A percentile compares a stretch with the other conserved stretches of the same genome.
Evolutionary conservation across 371 early-diverging fungal genomes (phyloP).

Genomic region (Mortierella sp.): DNA sequence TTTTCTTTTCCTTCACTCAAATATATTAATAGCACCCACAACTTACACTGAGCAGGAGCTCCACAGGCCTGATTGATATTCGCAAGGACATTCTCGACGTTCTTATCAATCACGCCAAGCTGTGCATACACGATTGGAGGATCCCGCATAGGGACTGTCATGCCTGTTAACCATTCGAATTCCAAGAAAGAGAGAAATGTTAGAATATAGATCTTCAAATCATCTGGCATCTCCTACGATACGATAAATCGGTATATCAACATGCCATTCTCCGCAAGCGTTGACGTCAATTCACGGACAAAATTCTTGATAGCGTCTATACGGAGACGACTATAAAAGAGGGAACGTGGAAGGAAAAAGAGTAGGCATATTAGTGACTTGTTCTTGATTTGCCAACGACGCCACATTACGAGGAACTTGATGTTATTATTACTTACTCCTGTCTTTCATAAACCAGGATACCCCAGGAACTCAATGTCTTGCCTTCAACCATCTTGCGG

Average conservation of each 20-base stretch:
- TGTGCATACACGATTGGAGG: conserved; percentile 28
- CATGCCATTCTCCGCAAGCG: conserved; percentile 53
- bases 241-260: background rate
- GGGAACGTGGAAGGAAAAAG: background rate
- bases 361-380: background rate
- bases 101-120: conserved; percentile 9
- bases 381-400: too few species aligned
- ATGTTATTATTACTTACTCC: conserved; percentile 14
- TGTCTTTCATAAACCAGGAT: conserved; percentile 65
- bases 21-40: background rate
- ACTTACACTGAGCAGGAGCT: conserved; percentile 24
- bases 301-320: conserved; percentile 43
- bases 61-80: conserved; percentile 3
- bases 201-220: background rate
- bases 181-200: background rate
- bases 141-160: conserved; percentile 8
- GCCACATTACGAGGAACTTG: background rate
- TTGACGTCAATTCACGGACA: conserved; percentile 47
- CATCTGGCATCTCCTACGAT: background rate
- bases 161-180: conserved; percentile 12
- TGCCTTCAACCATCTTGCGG: conserved; percentile 72
- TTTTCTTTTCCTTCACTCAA: background rate
- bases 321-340: conserved; percentile 6
- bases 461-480: conserved; percentile 70
- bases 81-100: conserved; percentile 11